phyloP scores from a whole-genome alignment of 192 early-diverging fungal genomes.

The Chytriomyces sp. region DNA sequence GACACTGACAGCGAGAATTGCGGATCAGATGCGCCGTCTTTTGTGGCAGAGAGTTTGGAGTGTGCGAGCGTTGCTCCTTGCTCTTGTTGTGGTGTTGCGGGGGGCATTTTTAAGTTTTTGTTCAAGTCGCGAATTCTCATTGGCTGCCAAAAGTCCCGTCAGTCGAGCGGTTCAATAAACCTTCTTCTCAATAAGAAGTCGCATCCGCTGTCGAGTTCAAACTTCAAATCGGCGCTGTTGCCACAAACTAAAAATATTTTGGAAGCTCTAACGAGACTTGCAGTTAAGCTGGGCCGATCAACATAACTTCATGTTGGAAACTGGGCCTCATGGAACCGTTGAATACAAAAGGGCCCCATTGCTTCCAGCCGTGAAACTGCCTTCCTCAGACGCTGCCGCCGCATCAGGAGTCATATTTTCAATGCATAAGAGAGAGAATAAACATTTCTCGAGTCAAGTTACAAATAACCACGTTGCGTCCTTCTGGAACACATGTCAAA shows the following conservation, averaged over 20 bases:
- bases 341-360: neutral
- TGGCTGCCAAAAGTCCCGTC: no score
- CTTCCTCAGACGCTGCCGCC: neutral
- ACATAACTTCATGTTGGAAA: neutral
- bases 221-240: neutral
- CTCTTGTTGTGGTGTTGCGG: no score
- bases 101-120: no score
- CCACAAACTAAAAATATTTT: neutral
- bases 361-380: neutral
- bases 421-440: neutral
- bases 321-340: neutral
- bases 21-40: no score
- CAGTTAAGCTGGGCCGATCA: no score
- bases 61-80: no score
- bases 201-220: neutral
- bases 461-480: neutral
- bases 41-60: no score
- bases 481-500: neutral
- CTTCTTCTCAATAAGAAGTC: neutral
- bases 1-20: no score
- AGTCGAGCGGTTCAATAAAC: neutral
- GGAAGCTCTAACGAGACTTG: no score
- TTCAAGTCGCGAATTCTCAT: no score
- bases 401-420: neutral
- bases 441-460: neutral